Base-by-base conservation (phyloP, 2,329 filamentous ascomycete species). In the Stachybotrys chartarum region DNA sequence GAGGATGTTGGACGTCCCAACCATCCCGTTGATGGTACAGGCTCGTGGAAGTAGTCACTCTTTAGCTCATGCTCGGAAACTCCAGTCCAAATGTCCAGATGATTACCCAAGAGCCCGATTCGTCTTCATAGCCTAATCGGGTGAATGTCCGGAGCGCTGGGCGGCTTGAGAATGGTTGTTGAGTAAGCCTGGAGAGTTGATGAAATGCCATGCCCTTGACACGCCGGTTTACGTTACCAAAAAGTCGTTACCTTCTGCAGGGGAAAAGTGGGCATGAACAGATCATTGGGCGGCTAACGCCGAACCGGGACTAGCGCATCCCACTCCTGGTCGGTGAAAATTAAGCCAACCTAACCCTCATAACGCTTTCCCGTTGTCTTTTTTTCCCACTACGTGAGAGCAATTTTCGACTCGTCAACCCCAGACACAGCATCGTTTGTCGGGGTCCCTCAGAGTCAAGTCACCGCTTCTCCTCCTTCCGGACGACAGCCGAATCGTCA, bases 381-480 rank as follows among this genome's bases (percentile, higher is more conserved):
- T 64, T 66, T 68, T 72, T 72, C 70, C 68, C 64, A 61, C 66
- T 66, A 67, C 68, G 68, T 64, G 31, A 52, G 70, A 73, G 71
- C 68, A 75, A 75, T 70, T 72, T 74, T 73, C 71, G 67, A 63
- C 69, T 71, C 67, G 69, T 64, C 68, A 73, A 70, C 70, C 65
- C 70, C 70, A 72, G 71, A 71, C 70, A 67, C 69, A 66, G 66
- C 71, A 69, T 66, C 66, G 65, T 63, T 71, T 61, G 68, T 71
- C 68, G 69, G 69, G 70, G 70, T 66, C 62, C 60, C 61, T 60
- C 3, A 42, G 14, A 42, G 35, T 42, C 35, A 42, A 42, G 35
- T 42, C 35, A 42, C 35, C 35, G 35, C 35, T 42, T 42, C 35
- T 5, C 35, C 62, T 63, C 60, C 65, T 24, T 63, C 58, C 58